Evolutionary conservation across 306 rosid species (phyloP), one percentile per base, ranked within the genome.

Genomic region (Pterocarpus santalinus): DNA sequence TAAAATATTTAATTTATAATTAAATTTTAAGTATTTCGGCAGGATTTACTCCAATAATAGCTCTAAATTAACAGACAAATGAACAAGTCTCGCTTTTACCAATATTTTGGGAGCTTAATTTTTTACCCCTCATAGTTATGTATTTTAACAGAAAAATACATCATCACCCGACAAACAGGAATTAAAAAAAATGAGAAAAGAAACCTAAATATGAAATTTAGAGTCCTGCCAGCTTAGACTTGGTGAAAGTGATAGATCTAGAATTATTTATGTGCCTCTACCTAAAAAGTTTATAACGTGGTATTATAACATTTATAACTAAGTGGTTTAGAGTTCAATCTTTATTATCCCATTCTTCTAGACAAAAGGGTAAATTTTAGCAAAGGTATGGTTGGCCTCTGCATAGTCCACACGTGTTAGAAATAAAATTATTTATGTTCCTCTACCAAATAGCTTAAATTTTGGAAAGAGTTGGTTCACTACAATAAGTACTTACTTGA

Each of bases 401-500:
- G 4, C 41, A 4, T 38, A 5, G 5, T 38, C 41, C 7, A 4
- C 4, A 38, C 1, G 49, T 43, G 49, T 43, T 43, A 5, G 49
- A 43, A 5, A 43, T 43, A 43, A 43, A 43, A 43, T 43, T 8
- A 43, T 43, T 43, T 1, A 8, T 43, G 1, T 43, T 5, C 0
- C 12, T 43, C 49, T 43, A 2, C 12, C 49, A 0, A 43, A 43
- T 43, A 43, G 11, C 8, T 2, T 43, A 0, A 47, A 10, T 4
- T 47, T 47, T 47, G 9, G 53, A 9, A 9, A 7, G 61, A n/a
- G 2, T 55, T 55, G 8, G 32, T 55, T 55, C 30, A 55, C 1
- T 10, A 15, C 61, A 17, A 41, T 11, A 61, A 85, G 33, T 44
- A 83, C 94, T 85, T 89, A 95, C 99, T 82, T 91, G 99, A 72